A percentile compares a stretch with the other conserved stretches of the same genome.
Conservation (phyloP, 2,329 filamentous ascomycete genomes). For the Calonectria montana region DNA sequence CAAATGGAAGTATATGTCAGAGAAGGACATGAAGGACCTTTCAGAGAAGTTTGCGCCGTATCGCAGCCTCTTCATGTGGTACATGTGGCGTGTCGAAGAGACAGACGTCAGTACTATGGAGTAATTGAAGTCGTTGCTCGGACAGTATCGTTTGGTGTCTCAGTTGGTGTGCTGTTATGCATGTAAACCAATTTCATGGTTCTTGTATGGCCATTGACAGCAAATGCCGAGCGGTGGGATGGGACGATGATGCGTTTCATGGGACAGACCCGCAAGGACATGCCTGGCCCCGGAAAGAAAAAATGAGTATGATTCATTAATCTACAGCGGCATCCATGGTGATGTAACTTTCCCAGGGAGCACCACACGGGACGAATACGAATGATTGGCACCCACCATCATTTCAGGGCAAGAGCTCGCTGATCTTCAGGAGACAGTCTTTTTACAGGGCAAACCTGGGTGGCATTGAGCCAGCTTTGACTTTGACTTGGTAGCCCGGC, state of each 20-base stretch:
- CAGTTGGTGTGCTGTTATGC: constrained; percentile 2
- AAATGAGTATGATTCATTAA: neutral
- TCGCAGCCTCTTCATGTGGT: constrained; percentile 96
- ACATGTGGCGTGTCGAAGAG: constrained; percentile 91
- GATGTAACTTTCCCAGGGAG: constrained; percentile 30
- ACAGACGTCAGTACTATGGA: constrained; percentile 77
- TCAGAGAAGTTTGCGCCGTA: constrained; percentile 87
- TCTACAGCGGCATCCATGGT: constrained; percentile 21
- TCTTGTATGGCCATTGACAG: neutral
- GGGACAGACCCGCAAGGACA: neutral
- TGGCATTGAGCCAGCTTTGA: neutral
- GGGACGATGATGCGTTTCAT: constrained; percentile 20
- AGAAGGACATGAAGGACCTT: constrained; percentile 89
- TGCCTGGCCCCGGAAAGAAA: neutral
- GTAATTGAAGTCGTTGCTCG: constrained; percentile 36
- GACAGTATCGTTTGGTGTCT: constrained; percentile 28
- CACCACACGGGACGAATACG: neutral
- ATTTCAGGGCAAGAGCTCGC: constrained; percentile 8
- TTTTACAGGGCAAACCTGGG: neutral
- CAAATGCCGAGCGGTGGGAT: constrained; percentile 2
- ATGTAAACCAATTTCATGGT: neutral
- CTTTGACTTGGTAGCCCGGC: neutral
- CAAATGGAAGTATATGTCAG: constrained; percentile 98
- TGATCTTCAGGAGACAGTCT: constrained; percentile 13
- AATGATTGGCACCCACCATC: constrained; percentile 24